Conservation (phyloP, 2,329 filamentous ascomycete species). For the Exophiala sp. region DNA sequence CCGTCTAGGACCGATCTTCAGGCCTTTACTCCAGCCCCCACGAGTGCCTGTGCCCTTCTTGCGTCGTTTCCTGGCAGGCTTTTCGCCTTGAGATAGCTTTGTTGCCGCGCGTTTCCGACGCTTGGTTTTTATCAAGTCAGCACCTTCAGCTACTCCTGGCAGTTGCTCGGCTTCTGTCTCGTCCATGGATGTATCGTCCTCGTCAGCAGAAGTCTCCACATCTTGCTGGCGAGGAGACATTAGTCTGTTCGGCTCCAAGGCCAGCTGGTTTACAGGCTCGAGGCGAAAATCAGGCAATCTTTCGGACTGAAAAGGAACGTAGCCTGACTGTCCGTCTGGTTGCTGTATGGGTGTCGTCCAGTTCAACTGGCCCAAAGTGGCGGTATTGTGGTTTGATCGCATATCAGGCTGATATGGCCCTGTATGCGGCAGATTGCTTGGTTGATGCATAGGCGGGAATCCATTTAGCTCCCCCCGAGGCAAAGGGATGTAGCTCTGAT, state of each 20-base stretch:
- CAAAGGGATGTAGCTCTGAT: too few species aligned
- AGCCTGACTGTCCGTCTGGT: not conserved
- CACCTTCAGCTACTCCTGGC: not conserved
- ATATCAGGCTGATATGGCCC: not conserved
- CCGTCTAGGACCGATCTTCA: conserved; percentile 43
- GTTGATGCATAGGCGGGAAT: not conserved
- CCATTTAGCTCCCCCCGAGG: too few species aligned
- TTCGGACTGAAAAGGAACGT: not conserved
- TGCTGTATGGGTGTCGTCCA: not conserved
- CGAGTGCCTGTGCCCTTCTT: conserved; percentile 19
- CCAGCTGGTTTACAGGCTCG: not conserved
- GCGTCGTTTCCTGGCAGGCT: conserved; percentile 15
- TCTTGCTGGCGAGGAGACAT: not conserved
- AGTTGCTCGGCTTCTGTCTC: conserved; percentile 1
- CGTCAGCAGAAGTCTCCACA: conserved; percentile 7
- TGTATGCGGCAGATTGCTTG: not conserved
- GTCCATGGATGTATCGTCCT: conserved; percentile 12
- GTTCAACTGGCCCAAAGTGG: not conserved
- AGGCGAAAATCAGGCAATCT: not conserved
- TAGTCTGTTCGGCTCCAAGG: too few species aligned
- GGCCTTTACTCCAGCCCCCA: conserved; percentile 39
- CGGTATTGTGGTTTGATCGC: too few species aligned
- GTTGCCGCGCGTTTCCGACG: not conserved
- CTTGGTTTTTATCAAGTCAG: not conserved
- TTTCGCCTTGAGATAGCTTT: not conserved